Conservation (phyloP, 73 alveolate species). For the Uronychia setigera region DNA sequence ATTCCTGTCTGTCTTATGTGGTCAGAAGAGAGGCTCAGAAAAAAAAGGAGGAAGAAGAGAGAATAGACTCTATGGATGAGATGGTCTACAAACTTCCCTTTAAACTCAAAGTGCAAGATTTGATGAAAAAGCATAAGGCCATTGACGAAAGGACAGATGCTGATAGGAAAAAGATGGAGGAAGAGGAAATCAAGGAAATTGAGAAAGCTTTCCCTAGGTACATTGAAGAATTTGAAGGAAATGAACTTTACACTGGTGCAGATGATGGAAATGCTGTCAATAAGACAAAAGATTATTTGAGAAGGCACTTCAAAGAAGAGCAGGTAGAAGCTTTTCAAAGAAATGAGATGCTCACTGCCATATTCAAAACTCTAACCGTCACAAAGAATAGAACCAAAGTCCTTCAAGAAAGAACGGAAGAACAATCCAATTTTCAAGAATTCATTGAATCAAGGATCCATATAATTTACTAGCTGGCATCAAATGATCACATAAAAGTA, state of each 20-base stretch:
- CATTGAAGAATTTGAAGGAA: constrained; percentile 20
- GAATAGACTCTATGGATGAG: constrained; percentile 32
- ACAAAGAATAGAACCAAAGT: no score
- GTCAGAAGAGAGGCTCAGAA: constrained; percentile 42
- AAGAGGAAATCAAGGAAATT: constrained; percentile 23
- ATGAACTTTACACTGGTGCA: no score
- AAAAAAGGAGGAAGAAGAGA: constrained; percentile 18
- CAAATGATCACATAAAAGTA: no score
- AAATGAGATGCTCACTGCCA: neutral
- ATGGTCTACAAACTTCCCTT: constrained; percentile 50
- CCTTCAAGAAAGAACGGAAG: no score
- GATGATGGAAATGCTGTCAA: no score
- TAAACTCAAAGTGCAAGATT: constrained; percentile 32
- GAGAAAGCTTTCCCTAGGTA: constrained; percentile 47
- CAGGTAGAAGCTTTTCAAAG: neutral
- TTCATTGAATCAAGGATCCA: no score
- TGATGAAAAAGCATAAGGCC: constrained; percentile 42
- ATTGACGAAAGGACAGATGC: constrained; percentile 52
- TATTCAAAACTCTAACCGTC: no score
- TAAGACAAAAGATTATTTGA: neutral
- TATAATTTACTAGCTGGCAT: no score
- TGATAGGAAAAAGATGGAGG: constrained; percentile 37
- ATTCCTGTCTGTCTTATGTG: constrained; percentile 6
- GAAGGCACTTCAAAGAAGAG: no score
- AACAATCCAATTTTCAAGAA: no score